Percentiles rank a stretch among this genome's conserved stretches.
phyloP scores from a whole-genome alignment of 2,329 filamentous ascomycete genomes.

The Teratosphaeriaceae sp. region DNA sequence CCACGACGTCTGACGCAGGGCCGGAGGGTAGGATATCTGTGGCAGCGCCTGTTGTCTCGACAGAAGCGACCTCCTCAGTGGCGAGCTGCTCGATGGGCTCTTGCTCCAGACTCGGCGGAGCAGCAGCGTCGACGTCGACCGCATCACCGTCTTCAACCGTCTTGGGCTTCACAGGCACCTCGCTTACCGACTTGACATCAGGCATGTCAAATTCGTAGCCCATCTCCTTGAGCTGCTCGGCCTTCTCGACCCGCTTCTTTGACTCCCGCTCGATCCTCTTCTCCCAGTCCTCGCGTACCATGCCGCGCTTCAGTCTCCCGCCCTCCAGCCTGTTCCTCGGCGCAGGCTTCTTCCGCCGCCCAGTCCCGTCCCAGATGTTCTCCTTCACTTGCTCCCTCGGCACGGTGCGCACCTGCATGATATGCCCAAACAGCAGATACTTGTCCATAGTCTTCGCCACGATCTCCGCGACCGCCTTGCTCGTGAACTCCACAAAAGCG shows the following conservation, averaged over 20 bases:
- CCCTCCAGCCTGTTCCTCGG: slow-evolving; percentile 85
- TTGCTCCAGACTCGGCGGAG: no score
- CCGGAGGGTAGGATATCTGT: no score
- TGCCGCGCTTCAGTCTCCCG: slow-evolving; percentile 63
- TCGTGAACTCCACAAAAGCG: slow-evolving; percentile 84
- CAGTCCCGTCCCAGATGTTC: slow-evolving; percentile 70
- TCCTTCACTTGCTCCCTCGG: slow-evolving; percentile 71
- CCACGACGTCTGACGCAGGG: slow-evolving; percentile 13
- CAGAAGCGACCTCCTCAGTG: slow-evolving; percentile 6
- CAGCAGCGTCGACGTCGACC: not conserved
- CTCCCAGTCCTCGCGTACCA: slow-evolving; percentile 70
- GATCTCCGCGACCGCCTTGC: slow-evolving; percentile 74
- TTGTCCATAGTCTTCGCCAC: slow-evolving; percentile 96
- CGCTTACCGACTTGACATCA: slow-evolving; percentile 57
- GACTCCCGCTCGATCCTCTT: slow-evolving; percentile 68
- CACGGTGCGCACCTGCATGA: slow-evolving; percentile 79
- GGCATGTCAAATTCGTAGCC: slow-evolving; percentile 80
- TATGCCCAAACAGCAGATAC: slow-evolving; percentile 91
- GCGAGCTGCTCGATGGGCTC: no score
- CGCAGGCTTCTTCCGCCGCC: slow-evolving; percentile 77
- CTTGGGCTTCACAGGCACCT: slow-evolving; percentile 40
- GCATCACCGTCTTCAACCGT: slow-evolving; percentile 26
- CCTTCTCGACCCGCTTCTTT: slow-evolving; percentile 60
- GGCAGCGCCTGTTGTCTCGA: no score
- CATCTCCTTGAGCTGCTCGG: slow-evolving; percentile 67